Conservation (phyloP, 768 basidiomycete species). For the Lentinula boryana region DNA sequence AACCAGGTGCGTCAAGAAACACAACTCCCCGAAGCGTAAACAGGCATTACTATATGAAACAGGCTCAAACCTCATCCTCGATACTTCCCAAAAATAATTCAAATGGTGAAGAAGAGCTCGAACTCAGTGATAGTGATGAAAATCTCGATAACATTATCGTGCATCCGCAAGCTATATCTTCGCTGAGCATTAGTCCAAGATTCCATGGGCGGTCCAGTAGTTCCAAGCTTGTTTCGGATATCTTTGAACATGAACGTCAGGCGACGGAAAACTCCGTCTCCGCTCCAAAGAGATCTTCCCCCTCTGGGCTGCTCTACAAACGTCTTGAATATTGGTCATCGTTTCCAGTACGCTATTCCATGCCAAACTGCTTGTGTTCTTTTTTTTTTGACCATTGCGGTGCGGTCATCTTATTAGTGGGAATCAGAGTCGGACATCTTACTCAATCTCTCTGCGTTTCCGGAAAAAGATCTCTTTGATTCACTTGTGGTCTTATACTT, state of each 20-base stretch:
- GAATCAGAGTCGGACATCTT: not conserved
- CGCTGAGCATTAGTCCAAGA: not conserved
- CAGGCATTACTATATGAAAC: not conserved
- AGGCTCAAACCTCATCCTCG: not conserved
- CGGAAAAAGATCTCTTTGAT: slow-evolving; percentile 41
- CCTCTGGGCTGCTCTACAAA: not conserved
- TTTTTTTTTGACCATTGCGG: not conserved
- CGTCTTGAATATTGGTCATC: slow-evolving; percentile 1
- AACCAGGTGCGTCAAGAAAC: not conserved
- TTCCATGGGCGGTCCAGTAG: slow-evolving; percentile 1
- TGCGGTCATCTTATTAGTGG: not conserved
- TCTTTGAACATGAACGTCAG: not conserved
- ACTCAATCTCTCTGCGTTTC: slow-evolving; percentile 24
- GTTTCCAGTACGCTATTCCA: not conserved
- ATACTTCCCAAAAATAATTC: not conserved
- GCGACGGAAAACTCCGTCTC: not conserved
- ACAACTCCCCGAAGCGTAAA: not conserved
- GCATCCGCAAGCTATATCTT: not conserved
- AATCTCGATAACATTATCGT: not conserved
- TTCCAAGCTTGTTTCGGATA: slow-evolving; percentile 1
- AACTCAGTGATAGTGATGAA: not conserved
- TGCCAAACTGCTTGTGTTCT: not conserved
- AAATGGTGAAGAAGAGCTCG: not conserved
- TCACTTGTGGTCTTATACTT: slow-evolving; percentile 49
- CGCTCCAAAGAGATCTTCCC: not conserved